phyloP scores from a whole-genome alignment of 371 early-diverging fungal species.

The Lichtheimia ornata region DNA sequence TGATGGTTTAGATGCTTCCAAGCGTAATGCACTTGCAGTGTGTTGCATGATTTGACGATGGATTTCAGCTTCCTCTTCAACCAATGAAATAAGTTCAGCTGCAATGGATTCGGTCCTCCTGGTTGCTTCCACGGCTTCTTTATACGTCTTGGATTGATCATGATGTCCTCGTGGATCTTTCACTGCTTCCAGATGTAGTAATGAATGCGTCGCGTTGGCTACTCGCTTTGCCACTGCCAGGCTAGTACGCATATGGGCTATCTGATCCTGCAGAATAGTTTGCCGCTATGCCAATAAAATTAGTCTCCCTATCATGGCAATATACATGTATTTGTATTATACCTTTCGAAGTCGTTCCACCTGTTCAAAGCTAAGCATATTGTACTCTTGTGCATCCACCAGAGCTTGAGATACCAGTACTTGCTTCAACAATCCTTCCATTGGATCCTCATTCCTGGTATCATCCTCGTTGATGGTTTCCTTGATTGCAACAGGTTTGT shows the following conservation, averaged over 20 bases:
- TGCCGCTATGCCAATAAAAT: conserved; percentile 19
- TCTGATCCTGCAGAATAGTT: conserved; percentile 18
- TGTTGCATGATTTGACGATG: conserved; percentile 72
- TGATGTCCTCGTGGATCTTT: conserved; percentile 37
- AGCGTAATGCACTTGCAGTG: conserved; percentile 63
- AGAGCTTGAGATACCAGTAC: conserved; percentile 63
- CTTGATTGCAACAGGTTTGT: conserved; percentile 12
- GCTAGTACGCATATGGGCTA: conserved; percentile 13
- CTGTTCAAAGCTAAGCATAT: conserved; percentile 55
- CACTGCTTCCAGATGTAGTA: conserved; percentile 43
- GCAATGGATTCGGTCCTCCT: conserved; percentile 70
- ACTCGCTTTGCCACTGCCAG: conserved; percentile 32
- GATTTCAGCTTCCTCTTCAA: conserved; percentile 60
- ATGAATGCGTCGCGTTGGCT: conserved; percentile 40
- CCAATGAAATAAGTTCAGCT: conserved; percentile 63
- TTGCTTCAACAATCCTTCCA: conserved; percentile 58
- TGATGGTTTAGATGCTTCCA: conserved; percentile 40
- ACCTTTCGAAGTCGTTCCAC: conserved; percentile 58
- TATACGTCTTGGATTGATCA: conserved; percentile 16
- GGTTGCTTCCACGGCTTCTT: conserved; percentile 46
- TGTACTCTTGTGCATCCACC: conserved; percentile 61
- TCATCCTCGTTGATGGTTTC: neutral
- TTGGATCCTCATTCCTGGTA: conserved; percentile 8
- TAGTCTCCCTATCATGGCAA: neutral
- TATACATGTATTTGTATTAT: conserved; percentile 6